Evolutionary conservation across 2,329 filamentous ascomycete genomes (phyloP).

Genomic region (Fusarium nodosum): DNA sequence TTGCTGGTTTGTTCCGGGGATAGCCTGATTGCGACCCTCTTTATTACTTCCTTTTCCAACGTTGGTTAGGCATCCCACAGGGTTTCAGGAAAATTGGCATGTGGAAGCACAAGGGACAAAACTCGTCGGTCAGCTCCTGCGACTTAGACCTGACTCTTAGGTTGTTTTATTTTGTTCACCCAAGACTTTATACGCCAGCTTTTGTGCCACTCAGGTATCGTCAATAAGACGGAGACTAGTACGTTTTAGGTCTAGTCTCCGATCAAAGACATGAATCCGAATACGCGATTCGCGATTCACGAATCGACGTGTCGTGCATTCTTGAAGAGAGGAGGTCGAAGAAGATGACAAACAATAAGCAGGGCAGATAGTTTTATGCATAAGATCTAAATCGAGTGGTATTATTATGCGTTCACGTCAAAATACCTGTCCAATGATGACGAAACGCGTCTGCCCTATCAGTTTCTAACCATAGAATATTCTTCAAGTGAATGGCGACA

Average conservation of each 20-base stretch:
- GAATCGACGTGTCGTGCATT: slow-evolving; percentile 9
- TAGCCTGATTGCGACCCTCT: not conserved
- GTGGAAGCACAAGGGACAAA: no score
- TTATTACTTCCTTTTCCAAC: slow-evolving; percentile 7
- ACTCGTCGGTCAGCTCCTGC: no score
- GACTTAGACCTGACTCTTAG: no score
- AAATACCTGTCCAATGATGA: slow-evolving; percentile 32
- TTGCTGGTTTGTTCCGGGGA: slow-evolving; percentile 2
- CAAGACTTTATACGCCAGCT: no score
- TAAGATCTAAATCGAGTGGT: not conserved
- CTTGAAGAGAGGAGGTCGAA: not conserved
- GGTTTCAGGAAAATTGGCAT: no score
- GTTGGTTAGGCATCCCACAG: not conserved
- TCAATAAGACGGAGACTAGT: slow-evolving; percentile 41
- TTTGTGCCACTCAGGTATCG: not conserved
- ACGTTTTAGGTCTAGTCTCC: slow-evolving; percentile 52
- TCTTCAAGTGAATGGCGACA: slow-evolving; percentile 26
- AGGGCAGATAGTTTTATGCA: not conserved
- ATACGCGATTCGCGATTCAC: slow-evolving; percentile 10
- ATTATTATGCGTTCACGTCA: slow-evolving; percentile 16
- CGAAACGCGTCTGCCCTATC: slow-evolving; percentile 29
- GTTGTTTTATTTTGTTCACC: no score
- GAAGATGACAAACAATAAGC: not conserved
- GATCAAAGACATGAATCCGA: slow-evolving; percentile 37
- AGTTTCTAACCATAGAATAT: slow-evolving; percentile 40